phyloP scores from a whole-genome alignment of 768 basidiomycete species.

The Lenzites betulinus region DNA sequence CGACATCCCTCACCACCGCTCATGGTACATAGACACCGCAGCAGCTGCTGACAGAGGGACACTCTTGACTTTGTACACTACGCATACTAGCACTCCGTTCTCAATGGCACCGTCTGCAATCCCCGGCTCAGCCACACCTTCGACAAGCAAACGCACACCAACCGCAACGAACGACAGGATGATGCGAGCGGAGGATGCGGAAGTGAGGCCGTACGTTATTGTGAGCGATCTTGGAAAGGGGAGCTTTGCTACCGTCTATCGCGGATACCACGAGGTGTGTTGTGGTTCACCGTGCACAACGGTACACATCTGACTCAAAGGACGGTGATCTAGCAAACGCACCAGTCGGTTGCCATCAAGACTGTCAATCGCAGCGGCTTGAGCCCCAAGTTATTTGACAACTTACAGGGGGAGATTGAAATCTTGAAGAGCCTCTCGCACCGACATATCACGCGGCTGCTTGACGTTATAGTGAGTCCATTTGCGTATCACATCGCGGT shows the following conservation, averaged over 20 bases:
- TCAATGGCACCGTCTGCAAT: slow-evolving; percentile 29
- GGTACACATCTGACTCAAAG: neutral
- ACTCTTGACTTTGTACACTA: slow-evolving; percentile 10
- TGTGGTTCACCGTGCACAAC: neutral
- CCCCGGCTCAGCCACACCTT: slow-evolving; percentile 9
- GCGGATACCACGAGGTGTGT: slow-evolving; percentile 83
- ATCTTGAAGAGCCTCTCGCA: slow-evolving; percentile 94
- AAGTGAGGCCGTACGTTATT: slow-evolving; percentile 76
- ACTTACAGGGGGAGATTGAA: slow-evolving; percentile 96
- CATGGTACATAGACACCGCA: neutral
- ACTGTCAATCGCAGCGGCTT: slow-evolving; percentile 87
- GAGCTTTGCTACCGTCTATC: slow-evolving; percentile 95
- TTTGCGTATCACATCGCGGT: neutral
- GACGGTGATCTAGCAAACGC: slow-evolving; percentile 57
- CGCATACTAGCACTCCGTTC: neutral
- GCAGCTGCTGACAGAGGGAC: neutral
- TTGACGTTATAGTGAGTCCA: slow-evolving; percentile 83
- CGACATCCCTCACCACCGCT: neutral
- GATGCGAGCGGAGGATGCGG: slow-evolving; percentile 56
- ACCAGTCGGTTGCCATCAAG: slow-evolving; percentile 88
- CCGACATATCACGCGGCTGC: slow-evolving; percentile 88
- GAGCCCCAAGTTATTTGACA: slow-evolving; percentile 91
- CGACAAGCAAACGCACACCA: slow-evolving; percentile 23
- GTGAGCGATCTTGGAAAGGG: slow-evolving; percentile 82
- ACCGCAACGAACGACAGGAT: slow-evolving; percentile 21